A percentile compares a stretch with the other conserved stretches of the same genome.
These are phyloP conservation scores for Ailanthus altissimus DNA, from an alignment of 345 rosid species.

Conservation along the genomic window DNA sequence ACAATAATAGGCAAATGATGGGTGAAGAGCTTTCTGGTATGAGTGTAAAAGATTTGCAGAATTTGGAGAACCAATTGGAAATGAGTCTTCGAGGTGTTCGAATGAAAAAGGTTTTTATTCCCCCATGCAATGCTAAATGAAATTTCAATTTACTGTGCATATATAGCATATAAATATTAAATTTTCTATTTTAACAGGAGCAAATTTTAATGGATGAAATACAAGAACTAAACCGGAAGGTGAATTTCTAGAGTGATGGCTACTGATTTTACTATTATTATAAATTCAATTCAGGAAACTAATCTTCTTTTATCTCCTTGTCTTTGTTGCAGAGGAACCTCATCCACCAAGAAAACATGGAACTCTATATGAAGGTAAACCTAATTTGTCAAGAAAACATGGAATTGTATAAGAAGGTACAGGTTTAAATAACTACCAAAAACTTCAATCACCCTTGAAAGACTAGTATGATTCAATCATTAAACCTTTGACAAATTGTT, in stretches of 20 bases:
- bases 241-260: conserved; percentile 24
- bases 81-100: conserved; percentile 57
- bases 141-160: conserved; percentile 9
- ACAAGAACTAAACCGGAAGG: conserved; percentile 60
- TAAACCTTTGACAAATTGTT: conserved; percentile 12
- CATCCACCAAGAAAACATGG: conserved; percentile 65
- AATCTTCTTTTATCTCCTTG: conserved; percentile 18
- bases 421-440: conserved; percentile 14
- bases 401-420: conserved; percentile 47
- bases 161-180: conserved; percentile 14
- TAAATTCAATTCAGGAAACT: conserved; percentile 24
- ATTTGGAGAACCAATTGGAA: conserved; percentile 59
- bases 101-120: conserved; percentile 54
- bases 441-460: conserved; percentile 16
- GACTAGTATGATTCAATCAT: conserved; percentile 20
- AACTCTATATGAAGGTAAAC: conserved; percentile 72
- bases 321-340: conserved; percentile 51
- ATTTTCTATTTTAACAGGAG: conserved; percentile 44
- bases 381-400: conserved; percentile 46
- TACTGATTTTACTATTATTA: not conserved
- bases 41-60: conserved; percentile 49
- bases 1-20: conserved; percentile 67
- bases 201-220: conserved; percentile 62
- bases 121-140: conserved; percentile 9
- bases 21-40: conserved; percentile 75